Base-by-base conservation (phyloP, 176 grass and related monocot species). In the Tuctoria greenei region DNA sequence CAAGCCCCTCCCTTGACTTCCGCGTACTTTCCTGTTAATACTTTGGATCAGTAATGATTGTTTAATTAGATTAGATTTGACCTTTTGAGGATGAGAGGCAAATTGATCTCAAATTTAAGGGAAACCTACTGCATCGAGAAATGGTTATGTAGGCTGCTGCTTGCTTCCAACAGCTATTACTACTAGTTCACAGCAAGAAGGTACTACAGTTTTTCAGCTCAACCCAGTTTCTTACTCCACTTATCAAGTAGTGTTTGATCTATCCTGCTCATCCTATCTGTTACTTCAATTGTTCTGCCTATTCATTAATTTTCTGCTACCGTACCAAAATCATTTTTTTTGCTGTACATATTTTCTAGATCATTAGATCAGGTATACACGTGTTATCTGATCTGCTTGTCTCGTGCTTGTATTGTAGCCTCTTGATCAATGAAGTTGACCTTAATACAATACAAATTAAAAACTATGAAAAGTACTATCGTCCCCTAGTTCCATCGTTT, bases 61-160 rank as follows among this genome's bases (percentile, higher is more conserved):
- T 72, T 84, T 34, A 78, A n/a, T n/a, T n/a, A n/a, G n/a, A 35
- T 37, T 78, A 18, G 15, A 60, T 87, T 66, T 82, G 10, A 66
- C 79, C 73, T 66, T 64, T 61, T 78, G 73, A 82, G 52, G 67
- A 35, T 41, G n/a, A n/a, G 41, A 4, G 42, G 28, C 8, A 77
- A 78, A 72, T 41, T 59, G 59, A 6, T 67, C 9, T 39, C 17
- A 64, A n/a, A n/a, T n/a, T n/a, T n/a, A 69, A 57, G 25, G 43
- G 75, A 80, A 27, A 36, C 18, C 68, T 25, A 77, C 23, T 77
- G 47, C 10, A 43, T 41, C 69, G 37, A 45, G n/a, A 39, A 71
- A 15, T 43, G 51, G 43, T 64, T 64, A 7, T 76, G 42, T 77
- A 38, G 15, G n/a, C n/a, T n/a, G 17, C 38, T 47, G 58, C 69